Percentiles rank a stretch among this genome's conserved stretches.
Conservation (phyloP, 805 yeast genomes). For the Candida berthetii region DNA sequence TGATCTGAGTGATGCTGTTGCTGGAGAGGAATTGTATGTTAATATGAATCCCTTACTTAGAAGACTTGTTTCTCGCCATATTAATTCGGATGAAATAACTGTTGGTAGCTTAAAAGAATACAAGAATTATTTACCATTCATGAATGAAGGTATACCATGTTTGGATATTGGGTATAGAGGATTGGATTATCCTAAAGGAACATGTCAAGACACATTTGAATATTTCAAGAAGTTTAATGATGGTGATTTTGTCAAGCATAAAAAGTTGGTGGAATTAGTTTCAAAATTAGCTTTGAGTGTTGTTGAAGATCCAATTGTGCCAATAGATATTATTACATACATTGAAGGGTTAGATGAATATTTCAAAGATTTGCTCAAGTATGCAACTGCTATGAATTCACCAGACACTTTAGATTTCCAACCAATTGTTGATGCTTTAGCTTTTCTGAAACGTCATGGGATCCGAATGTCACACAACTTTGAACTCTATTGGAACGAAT, state of each 20-base stretch:
- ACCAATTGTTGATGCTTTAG: constrained; percentile 21
- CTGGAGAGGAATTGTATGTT: constrained; percentile 45
- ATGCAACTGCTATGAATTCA: constrained; percentile 21
- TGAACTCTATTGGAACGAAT: no score
- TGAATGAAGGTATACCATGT: constrained; percentile 61
- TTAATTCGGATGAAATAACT: constrained; percentile 17
- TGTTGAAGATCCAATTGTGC: constrained; percentile 74
- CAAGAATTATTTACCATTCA: constrained; percentile 68
- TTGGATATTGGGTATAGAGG: constrained; percentile 50
- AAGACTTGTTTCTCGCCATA: constrained; percentile 33
- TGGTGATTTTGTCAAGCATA: constrained; percentile 48
- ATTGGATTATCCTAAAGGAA: constrained; percentile 37
- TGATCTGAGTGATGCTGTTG: constrained; percentile 64
- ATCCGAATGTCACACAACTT: no score
- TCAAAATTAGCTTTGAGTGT: constrained; percentile 48
- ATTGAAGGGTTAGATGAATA: constrained; percentile 37
- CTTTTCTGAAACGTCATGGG: constrained; percentile 35
- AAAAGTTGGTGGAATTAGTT: constrained; percentile 48
- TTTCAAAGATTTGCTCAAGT: constrained; percentile 39
- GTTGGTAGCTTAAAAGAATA: constrained; percentile 27
- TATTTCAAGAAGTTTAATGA: constrained; percentile 45
- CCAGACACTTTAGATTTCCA: constrained; percentile 20
- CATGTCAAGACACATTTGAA: constrained; percentile 63
- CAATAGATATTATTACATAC: constrained; percentile 49
- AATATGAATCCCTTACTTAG: constrained; percentile 63